A percentile compares a stretch with the other conserved stretches of the same genome.
Evolutionary conservation across 176 grass and related monocot species (phyloP).

Genomic region (maize (Zea mays)): Zm-B73-REFERENCE-NAM-5.0 NC_050101.1:98622001-98622500

Average conservation of each 20-base stretch:
- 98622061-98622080: slow-evolving; percentile 59
- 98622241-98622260: slow-evolving; percentile 92
- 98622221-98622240: slow-evolving; percentile 95
- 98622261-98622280: slow-evolving; percentile 99
- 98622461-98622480: too few relatives aligned
- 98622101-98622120: slow-evolving; percentile 67
- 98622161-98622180: slow-evolving; percentile 1
- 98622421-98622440: too few relatives aligned
- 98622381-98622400: too few relatives aligned
- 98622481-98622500: too few relatives aligned
- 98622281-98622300: slow-evolving; percentile 78
- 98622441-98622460: too few relatives aligned
- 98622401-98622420: too few relatives aligned
- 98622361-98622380: too few relatives aligned
- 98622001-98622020: slow-evolving; percentile 27
- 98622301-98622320: slow-evolving; percentile 96
- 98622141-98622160: slow-evolving; percentile 29
- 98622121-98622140: not conserved
- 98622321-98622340: slow-evolving; percentile 92
- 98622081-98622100: slow-evolving; percentile 95
- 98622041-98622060: slow-evolving; percentile 49
- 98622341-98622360: not conserved
- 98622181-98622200: slow-evolving; percentile 94
- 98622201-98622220: slow-evolving; percentile 95
- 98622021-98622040: slow-evolving; percentile 56